Percentiles rank a stretch among this genome's conserved stretches.
These are phyloP conservation scores for Mesotaenium endlicherianum DNA, from an alignment of 139 green algal genomes.

Conservation along the genomic window DNA sequence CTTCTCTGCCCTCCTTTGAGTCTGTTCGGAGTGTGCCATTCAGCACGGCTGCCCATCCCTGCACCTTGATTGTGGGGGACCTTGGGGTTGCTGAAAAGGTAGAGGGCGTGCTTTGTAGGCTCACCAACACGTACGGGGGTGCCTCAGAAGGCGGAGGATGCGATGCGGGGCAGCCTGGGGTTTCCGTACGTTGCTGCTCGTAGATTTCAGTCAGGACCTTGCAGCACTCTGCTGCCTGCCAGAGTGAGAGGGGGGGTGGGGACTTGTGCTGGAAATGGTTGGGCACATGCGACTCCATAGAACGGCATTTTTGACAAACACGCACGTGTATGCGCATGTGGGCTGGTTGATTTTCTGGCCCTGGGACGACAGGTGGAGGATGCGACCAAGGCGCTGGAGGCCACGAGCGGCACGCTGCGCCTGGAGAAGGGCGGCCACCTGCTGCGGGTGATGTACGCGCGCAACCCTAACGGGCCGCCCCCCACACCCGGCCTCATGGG, in stretches of 20 bases:
- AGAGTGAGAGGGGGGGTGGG: no score
- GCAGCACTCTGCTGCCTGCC: neutral
- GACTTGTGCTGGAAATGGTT: no score
- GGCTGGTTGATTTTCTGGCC: neutral
- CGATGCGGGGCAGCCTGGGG: no score
- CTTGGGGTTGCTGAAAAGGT: no score
- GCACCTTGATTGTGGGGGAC: neutral
- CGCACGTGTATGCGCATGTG: neutral
- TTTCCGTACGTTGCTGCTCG: neutral
- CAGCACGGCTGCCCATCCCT: neutral
- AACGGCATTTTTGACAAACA: neutral
- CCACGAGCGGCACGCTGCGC: neutral
- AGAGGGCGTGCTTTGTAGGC: no score
- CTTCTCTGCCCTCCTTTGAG: neutral
- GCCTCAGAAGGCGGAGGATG: no score
- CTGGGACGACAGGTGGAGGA: neutral
- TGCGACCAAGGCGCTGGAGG: conserved; percentile 3
- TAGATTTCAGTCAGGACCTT: neutral
- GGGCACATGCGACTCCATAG: neutral
- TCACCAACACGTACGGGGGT: no score
- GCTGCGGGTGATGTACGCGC: conserved; percentile 9
- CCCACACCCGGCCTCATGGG: neutral
- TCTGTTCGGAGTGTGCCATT: neutral
- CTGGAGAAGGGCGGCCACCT: neutral
- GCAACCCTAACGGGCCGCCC: neutral